Evolutionary conservation across 2,329 filamentous ascomycete species (phyloP).

Genomic region (Colletotrichum caudatum): DNA sequence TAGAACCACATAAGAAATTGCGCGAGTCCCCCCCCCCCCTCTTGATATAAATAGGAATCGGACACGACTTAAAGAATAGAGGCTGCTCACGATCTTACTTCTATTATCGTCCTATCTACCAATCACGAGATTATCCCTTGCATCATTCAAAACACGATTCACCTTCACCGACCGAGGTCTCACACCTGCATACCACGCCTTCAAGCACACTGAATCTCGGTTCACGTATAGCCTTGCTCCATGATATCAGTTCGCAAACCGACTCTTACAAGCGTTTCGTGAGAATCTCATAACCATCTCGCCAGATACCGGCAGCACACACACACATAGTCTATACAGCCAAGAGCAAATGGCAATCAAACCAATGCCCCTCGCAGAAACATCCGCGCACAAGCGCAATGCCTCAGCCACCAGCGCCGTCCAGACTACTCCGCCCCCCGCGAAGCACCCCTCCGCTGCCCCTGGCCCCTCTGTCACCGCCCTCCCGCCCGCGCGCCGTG

Average conservation of each 20-base stretch:
- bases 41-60: background rate
- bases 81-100: background rate
- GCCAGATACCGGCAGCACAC: background rate
- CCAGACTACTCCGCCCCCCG: constrained; percentile 58
- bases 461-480: constrained; percentile 22
- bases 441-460: constrained; percentile 54
- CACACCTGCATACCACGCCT: background rate
- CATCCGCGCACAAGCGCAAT: constrained; percentile 37
- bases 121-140: background rate
- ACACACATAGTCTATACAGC: background rate
- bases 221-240: background rate
- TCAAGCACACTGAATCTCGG: background rate
- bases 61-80: background rate
- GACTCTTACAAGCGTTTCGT: background rate
- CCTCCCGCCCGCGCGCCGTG: constrained; percentile 25
- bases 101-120: background rate
- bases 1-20: constrained; percentile 11
- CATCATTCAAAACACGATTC: background rate
- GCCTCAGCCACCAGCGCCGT: constrained; percentile 35
- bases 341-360: constrained; percentile 30
- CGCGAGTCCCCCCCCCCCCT: background rate
- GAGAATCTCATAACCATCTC: background rate
- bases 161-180: constrained; percentile 14
- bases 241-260: background rate
- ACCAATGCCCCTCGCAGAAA: constrained; percentile 21